phyloP scores from a whole-genome alignment of 805 yeast species.

The Saccharomycopsis microspora region DNA sequence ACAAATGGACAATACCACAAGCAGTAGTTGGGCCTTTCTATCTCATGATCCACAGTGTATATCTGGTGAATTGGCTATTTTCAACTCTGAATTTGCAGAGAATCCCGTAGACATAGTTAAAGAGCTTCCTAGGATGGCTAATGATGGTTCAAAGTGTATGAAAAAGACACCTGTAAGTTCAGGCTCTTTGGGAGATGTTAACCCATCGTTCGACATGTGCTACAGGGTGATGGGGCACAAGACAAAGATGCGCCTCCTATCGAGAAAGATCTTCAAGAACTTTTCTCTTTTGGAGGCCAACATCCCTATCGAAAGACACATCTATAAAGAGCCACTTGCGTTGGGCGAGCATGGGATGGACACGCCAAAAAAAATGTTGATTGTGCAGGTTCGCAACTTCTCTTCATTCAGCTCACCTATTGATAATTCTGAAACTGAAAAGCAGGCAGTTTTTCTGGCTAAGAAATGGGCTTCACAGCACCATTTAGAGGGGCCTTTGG shows the following conservation, averaged over 20 bases:
- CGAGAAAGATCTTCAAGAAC: not conserved
- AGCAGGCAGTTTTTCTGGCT: not conserved
- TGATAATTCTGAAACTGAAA: not conserved
- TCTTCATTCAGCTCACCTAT: slow-evolving; percentile 3
- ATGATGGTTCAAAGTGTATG: slow-evolving; percentile 1
- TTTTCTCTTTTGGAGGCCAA: not conserved
- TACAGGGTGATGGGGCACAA: slow-evolving; percentile 6
- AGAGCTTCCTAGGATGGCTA: slow-evolving; percentile 5
- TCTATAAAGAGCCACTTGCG: slow-evolving; percentile 7
- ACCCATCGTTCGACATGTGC: slow-evolving; percentile 9
- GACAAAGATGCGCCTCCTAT: slow-evolving; percentile 7
- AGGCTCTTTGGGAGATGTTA: not conserved
- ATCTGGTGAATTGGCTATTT: slow-evolving; percentile 12
- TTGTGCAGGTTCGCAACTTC: slow-evolving; percentile 11
- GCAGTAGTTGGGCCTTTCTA: slow-evolving; percentile 13
- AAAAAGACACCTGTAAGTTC: not conserved
- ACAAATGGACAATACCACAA: not conserved
- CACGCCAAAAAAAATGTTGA: slow-evolving; percentile 3
- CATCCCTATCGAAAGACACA: slow-evolving; percentile 15
- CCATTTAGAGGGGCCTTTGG: slow-evolving; percentile 20
- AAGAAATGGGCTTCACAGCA: not conserved
- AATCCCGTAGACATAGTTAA: slow-evolving; percentile 8
- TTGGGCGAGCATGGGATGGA: not conserved
- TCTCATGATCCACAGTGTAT: slow-evolving; percentile 5
- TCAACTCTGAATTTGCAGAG: slow-evolving; percentile 10